These are phyloP conservation scores for Hondaea fermentalgiana DNA, from an alignment of 108 stramenopile genomes.

Conservation along the genomic window DNA sequence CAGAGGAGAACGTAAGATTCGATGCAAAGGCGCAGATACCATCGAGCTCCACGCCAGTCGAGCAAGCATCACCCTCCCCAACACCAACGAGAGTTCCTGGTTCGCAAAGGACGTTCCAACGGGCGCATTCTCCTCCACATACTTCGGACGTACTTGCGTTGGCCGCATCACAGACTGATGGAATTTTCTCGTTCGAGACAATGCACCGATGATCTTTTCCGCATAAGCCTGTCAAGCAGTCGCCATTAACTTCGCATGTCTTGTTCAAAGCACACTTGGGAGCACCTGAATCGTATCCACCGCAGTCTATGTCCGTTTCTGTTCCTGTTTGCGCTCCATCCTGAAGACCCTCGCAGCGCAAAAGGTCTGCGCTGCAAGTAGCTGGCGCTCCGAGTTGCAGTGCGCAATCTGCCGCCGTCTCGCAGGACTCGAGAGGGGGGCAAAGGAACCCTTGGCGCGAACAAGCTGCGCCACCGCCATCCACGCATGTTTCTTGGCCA, in stretches of 20 bases:
- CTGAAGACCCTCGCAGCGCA: background rate
- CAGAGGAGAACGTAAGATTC: background rate
- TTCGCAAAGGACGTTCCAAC: background rate
- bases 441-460: background rate
- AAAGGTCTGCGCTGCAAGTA: background rate
- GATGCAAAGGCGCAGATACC: background rate
- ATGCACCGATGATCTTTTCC: background rate
- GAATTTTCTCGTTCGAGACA: background rate
- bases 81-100: background rate
- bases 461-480: background rate
- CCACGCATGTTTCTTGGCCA: background rate
- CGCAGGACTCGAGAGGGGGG: background rate
- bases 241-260: background rate
- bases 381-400: background rate
- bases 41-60: background rate
- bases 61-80: background rate
- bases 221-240: background rate
- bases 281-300: background rate
- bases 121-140: background rate
- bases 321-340: background rate
- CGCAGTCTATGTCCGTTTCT: background rate
- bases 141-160: too few species aligned
- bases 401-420: background rate
- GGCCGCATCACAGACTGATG: background rate
- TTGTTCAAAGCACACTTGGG: background rate